phyloP scores from a whole-genome alignment of 108 stramenopile genomes.

The Chaetoceros tenuissimus region DNA sequence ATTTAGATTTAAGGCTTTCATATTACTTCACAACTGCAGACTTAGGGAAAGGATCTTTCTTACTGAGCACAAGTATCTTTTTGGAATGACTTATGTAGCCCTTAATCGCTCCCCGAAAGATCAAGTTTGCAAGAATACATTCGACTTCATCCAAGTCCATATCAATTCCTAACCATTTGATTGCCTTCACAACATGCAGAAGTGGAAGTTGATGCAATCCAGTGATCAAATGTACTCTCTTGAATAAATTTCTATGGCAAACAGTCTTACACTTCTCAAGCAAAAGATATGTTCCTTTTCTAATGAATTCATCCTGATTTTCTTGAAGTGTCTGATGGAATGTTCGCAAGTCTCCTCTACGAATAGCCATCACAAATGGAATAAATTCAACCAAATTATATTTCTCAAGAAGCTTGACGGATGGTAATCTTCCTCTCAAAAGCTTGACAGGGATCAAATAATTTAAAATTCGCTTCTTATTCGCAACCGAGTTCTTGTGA shows the following conservation, averaged over 20 bases:
- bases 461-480: conserved; percentile 81
- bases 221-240: conserved; percentile 63
- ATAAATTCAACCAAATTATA: conserved; percentile 76
- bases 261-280: conserved; percentile 92
- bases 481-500: conserved; percentile 46
- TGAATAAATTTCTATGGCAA: conserved; percentile 92
- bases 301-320: conserved; percentile 77
- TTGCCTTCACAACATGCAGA: conserved; percentile 45
- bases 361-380: conserved; percentile 62
- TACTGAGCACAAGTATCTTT: conserved; percentile 83
- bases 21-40: conserved; percentile 45
- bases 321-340: conserved; percentile 71
- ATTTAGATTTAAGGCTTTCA: neutral
- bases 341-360: conserved; percentile 83
- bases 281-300: conserved; percentile 86
- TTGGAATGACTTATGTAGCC: conserved; percentile 93
- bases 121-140: conserved; percentile 94
- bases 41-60: conserved; percentile 90
- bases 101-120: conserved; percentile 77
- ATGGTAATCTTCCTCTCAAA: conserved; percentile 76
- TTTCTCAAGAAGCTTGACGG: conserved; percentile 64
- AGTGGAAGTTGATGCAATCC: conserved; percentile 68
- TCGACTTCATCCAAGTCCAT: conserved; percentile 94
- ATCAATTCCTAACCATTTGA: conserved; percentile 72
- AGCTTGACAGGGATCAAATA: conserved; percentile 90